Evolutionary conservation across 805 yeast genomes (phyloP).

Genomic region (Metschnikowia kunwiensis): DNA sequence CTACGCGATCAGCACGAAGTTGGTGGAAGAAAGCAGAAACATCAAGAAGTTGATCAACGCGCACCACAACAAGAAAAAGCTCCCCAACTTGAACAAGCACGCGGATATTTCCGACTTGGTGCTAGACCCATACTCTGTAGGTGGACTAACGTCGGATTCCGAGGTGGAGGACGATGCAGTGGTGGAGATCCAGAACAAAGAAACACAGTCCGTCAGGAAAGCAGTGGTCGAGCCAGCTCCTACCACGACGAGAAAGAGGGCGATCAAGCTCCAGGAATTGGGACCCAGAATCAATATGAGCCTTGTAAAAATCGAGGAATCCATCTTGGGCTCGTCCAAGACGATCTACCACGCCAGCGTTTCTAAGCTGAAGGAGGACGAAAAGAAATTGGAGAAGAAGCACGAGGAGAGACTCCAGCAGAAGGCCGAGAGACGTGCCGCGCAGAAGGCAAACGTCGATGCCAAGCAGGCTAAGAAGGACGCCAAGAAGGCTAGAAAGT

Average conservation of each 20-base stretch:
- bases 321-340: conserved; percentile 77
- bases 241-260: conserved; percentile 57
- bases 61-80: conserved; percentile 53
- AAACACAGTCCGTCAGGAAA: conserved; percentile 18
- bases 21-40: conserved; percentile 72
- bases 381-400: conserved; percentile 56
- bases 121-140: conserved; percentile 77
- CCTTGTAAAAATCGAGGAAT: conserved; percentile 87
- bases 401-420: conserved; percentile 61
- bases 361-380: conserved; percentile 60
- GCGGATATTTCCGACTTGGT: conserved; percentile 80
- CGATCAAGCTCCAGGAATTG: conserved; percentile 86
- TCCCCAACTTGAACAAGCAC: conserved; percentile 68
- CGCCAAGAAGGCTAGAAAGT: conserved; percentile 67
- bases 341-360: conserved; percentile 77
- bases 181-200: conserved; percentile 51
- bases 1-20: conserved; percentile 80
- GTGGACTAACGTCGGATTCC: conserved; percentile 82
- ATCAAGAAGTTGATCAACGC: conserved; percentile 67
- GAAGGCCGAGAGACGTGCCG: conserved; percentile 68
- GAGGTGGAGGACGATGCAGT: conserved; percentile 91
- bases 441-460: conserved; percentile 75
- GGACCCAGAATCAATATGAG: conserved; percentile 85
- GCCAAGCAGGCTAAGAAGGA: conserved; percentile 71
- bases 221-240: conserved; percentile 18